phyloP scores from a whole-genome alignment of 139 green algal genomes.

The Closterium sp. region DNA sequence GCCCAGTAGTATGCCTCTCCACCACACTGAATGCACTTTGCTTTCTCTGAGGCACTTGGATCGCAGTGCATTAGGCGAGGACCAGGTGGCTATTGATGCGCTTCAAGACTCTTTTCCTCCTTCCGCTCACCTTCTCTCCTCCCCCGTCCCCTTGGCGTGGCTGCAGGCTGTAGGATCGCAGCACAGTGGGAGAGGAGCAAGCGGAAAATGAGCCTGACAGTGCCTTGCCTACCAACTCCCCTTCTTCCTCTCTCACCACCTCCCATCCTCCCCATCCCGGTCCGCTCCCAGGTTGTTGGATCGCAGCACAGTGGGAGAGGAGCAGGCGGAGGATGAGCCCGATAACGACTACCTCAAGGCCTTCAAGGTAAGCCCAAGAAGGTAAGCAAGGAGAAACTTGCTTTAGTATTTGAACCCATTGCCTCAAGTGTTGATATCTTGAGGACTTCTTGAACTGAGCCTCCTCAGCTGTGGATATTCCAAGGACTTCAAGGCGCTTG shows the following conservation, averaged over 20 bases:
- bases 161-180: background rate
- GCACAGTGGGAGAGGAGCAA: background rate
- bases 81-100: background rate
- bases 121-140: background rate
- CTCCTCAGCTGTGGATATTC: too few relatives aligned
- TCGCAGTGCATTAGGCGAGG: background rate
- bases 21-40: too few relatives aligned
- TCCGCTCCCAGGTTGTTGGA: conserved; percentile 21
- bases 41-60: too few relatives aligned
- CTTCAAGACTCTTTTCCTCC: background rate
- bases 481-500: too few relatives aligned
- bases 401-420: too few relatives aligned
- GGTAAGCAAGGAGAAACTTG: too few relatives aligned
- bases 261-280: too few relatives aligned
- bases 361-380: conserved; percentile 46
- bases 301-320: conserved; percentile 7
- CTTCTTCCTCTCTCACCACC: background rate
- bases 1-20: too few relatives aligned
- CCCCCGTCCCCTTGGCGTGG: too few relatives aligned
- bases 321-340: conserved; percentile 2
- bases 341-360: conserved; percentile 53
- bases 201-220: background rate
- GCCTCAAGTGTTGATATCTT: too few relatives aligned
- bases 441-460: too few relatives aligned
- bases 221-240: too few relatives aligned